These are phyloP conservation scores for Raddia distichophylla DNA, from an alignment of 176 grass and related monocot genomes.

Conservation along the genomic window DNA sequence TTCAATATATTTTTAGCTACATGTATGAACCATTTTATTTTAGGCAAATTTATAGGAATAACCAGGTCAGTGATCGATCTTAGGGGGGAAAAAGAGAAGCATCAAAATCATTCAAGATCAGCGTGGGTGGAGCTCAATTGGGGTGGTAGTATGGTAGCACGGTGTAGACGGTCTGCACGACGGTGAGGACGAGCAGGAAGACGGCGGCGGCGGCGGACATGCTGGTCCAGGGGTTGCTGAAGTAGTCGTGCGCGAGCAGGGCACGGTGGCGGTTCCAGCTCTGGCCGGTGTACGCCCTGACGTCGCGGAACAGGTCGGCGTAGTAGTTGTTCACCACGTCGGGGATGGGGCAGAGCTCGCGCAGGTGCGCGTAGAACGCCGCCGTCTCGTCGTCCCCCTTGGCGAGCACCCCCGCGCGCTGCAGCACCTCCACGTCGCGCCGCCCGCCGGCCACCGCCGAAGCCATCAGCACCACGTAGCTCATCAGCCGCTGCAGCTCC, in stretches of 20 bases:
- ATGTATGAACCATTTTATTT: too few relatives aligned
- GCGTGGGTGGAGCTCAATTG: not conserved
- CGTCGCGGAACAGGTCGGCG: slow-evolving; percentile 32
- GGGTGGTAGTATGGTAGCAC: slow-evolving; percentile 43
- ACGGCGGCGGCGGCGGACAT: slow-evolving; percentile 63
- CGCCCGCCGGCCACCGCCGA: slow-evolving; percentile 17
- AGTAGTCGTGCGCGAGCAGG: slow-evolving; percentile 56
- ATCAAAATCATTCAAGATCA: too few relatives aligned
- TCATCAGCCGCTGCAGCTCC: slow-evolving; percentile 50
- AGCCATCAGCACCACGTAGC: slow-evolving; percentile 57
- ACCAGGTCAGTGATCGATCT: too few relatives aligned
- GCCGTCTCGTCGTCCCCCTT: slow-evolving; percentile 39
- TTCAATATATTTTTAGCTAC: too few relatives aligned
- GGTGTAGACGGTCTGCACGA: slow-evolving; percentile 62
- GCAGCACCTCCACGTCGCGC: slow-evolving; percentile 44
- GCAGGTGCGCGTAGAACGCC: slow-evolving; percentile 45
- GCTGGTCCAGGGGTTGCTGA: slow-evolving; percentile 59
- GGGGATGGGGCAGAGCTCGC: slow-evolving; percentile 47
- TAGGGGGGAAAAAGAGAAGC: too few relatives aligned
- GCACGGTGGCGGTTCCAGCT: slow-evolving; percentile 57
- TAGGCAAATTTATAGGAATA: too few relatives aligned
- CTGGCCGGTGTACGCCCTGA: slow-evolving; percentile 27
- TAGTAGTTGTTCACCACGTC: slow-evolving; percentile 46
- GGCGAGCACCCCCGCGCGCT: slow-evolving; percentile 40
- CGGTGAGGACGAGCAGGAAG: slow-evolving; percentile 52